Evolutionary conservation across 768 basidiomycete genomes (phyloP).

Genomic region (Mycena polygramma): DNA sequence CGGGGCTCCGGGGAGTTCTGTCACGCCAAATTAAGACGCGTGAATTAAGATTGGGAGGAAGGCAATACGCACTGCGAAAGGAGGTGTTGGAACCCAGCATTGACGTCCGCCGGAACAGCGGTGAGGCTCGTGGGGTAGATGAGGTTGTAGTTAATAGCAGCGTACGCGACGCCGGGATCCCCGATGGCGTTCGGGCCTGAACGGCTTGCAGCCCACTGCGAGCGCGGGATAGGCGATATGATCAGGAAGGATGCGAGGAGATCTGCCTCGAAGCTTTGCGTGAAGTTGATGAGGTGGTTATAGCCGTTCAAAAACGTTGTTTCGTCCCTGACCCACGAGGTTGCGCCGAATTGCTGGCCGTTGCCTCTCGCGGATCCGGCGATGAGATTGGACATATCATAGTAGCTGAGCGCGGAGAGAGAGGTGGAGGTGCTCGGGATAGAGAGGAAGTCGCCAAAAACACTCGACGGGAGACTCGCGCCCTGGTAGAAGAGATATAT

Average conservation of each 20-base stretch:
- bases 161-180: conserved; percentile 26
- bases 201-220: conserved; percentile 45
- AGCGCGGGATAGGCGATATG: conserved; percentile 52
- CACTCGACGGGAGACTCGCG: conserved; percentile 44
- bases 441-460: conserved; percentile 55
- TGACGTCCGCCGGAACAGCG: neutral
- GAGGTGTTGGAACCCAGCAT: conserved; percentile 7
- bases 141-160: conserved; percentile 13
- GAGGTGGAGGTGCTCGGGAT: conserved; percentile 46
- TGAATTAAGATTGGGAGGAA: neutral
- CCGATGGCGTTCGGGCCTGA: conserved; percentile 19
- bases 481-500: conserved; percentile 54
- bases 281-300: conserved; percentile 47
- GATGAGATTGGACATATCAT: conserved; percentile 48
- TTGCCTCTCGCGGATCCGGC: conserved; percentile 44
- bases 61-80: conserved; percentile 42
- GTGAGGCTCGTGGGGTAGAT: conserved; percentile 12
- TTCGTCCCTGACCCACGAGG: conserved; percentile 47
- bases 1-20: neutral
- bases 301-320: conserved; percentile 47
- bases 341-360: conserved; percentile 52
- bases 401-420: conserved; percentile 50
- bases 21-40: neutral
- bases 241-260: conserved; percentile 45
- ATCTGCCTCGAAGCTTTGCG: conserved; percentile 38